phyloP scores from a whole-genome alignment of 805 yeast genomes.

The Nakazawaea anatomiae region DNA sequence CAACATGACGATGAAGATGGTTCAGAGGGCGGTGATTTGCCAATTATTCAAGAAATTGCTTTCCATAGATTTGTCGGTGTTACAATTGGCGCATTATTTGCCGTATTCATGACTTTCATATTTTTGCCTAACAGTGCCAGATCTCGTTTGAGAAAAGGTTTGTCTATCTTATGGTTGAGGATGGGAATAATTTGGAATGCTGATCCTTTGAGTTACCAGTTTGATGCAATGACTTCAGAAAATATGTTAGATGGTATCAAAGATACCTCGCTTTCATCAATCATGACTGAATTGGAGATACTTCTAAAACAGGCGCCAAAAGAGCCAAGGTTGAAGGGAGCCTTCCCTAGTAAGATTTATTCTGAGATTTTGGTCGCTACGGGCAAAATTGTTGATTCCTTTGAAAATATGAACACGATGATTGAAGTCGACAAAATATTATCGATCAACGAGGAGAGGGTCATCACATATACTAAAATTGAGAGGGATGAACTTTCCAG shows the following conservation, averaged over 20 bases:
- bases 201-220: slow-evolving; percentile 55
- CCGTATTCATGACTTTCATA: slow-evolving; percentile 57
- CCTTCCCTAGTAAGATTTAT: slow-evolving; percentile 53
- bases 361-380: slow-evolving; percentile 47
- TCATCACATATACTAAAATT: slow-evolving; percentile 44
- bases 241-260: slow-evolving; percentile 34
- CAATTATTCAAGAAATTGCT: slow-evolving; percentile 69
- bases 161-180: slow-evolving; percentile 69
- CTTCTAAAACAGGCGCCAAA: slow-evolving; percentile 66
- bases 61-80: slow-evolving; percentile 74
- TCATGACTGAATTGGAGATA: slow-evolving; percentile 54
- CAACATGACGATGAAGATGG: slow-evolving; percentile 50
- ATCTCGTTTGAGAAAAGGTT: slow-evolving; percentile 54
- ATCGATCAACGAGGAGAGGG: slow-evolving; percentile 45
- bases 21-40: slow-evolving; percentile 64
- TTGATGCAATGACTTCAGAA: slow-evolving; percentile 20
- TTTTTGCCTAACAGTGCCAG: slow-evolving; percentile 77
- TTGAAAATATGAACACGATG: slow-evolving; percentile 66
- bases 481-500: slow-evolving; percentile 69
- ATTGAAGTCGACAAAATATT: slow-evolving; percentile 56
- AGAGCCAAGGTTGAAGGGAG: slow-evolving; percentile 71
- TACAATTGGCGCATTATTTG: slow-evolving; percentile 70
- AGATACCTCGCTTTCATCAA: slow-evolving; percentile 36
- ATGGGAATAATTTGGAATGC: slow-evolving; percentile 79
- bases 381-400: slow-evolving; percentile 63